Evolutionary conservation across 2,329 filamentous ascomycete species (phyloP).

Genomic region (Penicillium italicum): DNA sequence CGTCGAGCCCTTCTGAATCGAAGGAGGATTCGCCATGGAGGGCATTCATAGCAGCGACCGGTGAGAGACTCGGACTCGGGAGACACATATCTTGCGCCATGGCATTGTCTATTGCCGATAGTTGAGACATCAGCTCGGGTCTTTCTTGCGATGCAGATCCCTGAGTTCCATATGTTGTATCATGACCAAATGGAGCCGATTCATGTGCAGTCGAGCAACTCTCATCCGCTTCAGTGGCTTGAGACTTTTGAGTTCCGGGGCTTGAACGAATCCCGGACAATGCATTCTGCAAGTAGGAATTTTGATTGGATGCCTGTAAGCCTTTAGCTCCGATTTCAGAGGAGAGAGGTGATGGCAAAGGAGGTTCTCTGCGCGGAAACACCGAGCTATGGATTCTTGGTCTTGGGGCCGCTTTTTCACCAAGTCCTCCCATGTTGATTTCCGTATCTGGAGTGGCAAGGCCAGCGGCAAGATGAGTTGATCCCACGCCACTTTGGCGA

Average conservation of each 20-base stretch:
- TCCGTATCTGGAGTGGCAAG: conserved; percentile 43
- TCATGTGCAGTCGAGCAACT: conserved; percentile 12
- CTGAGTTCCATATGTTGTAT: conserved; percentile 22
- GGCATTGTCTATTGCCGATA: conserved; percentile 61
- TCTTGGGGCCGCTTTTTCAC: conserved; percentile 26
- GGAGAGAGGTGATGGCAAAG: conserved; percentile 33
- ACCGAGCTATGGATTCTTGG: conserved; percentile 34
- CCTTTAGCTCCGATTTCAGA: conserved; percentile 28
- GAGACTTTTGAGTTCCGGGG: conserved; percentile 6
- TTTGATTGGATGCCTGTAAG: conserved; percentile 7
- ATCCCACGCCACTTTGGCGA: conserved; percentile 28
- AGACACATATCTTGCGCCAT: conserved; percentile 84
- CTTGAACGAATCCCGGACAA: conserved; percentile 3
- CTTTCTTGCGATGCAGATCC: conserved; percentile 20
- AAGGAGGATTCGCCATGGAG: conserved; percentile 43
- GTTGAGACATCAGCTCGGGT: conserved; percentile 29
- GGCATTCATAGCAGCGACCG: conserved; percentile 72
- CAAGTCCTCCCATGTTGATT: conserved; percentile 27
- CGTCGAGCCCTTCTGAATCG: conserved; percentile 40
- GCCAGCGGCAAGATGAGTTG: conserved; percentile 32
- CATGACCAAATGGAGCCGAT: conserved; percentile 22
- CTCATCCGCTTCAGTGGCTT: conserved; percentile 9
- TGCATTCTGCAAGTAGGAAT: conserved; percentile 17
- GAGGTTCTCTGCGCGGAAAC: conserved; percentile 32
- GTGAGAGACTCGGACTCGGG: conserved; percentile 90